Evolutionary conservation across 1,284 basidiomycete species (phyloP).

Genomic region (Tilletiaria anomala): DNA sequence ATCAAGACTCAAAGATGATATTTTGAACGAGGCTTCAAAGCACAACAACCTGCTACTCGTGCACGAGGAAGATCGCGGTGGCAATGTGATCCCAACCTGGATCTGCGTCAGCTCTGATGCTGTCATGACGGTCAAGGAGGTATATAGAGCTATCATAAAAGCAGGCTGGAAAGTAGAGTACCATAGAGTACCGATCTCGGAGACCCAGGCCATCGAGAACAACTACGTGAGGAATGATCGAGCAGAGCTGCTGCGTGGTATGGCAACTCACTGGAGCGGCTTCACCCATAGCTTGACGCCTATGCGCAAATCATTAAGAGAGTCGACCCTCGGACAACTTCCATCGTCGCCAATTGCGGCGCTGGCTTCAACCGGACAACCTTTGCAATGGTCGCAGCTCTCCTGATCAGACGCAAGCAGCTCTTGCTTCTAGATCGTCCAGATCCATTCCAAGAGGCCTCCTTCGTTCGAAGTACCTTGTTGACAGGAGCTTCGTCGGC

Average conservation of each 20-base stretch:
- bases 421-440: conserved; percentile 58
- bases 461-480: too few relatives aligned
- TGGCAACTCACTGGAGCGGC: too few relatives aligned
- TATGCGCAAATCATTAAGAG: conserved; percentile 70
- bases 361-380: conserved; percentile 94
- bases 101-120: conserved; percentile 71
- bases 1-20: conserved; percentile 67
- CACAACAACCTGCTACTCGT: conserved; percentile 83
- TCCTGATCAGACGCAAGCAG: conserved; percentile 73
- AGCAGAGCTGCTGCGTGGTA: neutral
- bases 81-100: conserved; percentile 78
- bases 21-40: conserved; percentile 71
- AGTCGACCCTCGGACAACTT: conserved; percentile 64
- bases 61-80: conserved; percentile 60
- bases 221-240: conserved; percentile 15
- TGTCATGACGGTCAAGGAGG: conserved; percentile 73
- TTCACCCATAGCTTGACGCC: conserved; percentile 85
- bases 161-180: conserved; percentile 67
- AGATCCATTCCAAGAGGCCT: conserved; percentile 56
- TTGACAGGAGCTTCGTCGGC: too few relatives aligned
- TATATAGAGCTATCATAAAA: conserved; percentile 53
- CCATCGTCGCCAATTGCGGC: conserved; percentile 88
- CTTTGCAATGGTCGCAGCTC: conserved; percentile 90
- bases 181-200: conserved; percentile 72
- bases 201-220: conserved; percentile 35